Evolutionary conservation across 2,329 filamentous ascomycete genomes (phyloP).

Genomic region (Colletotrichum caudatum): DNA sequence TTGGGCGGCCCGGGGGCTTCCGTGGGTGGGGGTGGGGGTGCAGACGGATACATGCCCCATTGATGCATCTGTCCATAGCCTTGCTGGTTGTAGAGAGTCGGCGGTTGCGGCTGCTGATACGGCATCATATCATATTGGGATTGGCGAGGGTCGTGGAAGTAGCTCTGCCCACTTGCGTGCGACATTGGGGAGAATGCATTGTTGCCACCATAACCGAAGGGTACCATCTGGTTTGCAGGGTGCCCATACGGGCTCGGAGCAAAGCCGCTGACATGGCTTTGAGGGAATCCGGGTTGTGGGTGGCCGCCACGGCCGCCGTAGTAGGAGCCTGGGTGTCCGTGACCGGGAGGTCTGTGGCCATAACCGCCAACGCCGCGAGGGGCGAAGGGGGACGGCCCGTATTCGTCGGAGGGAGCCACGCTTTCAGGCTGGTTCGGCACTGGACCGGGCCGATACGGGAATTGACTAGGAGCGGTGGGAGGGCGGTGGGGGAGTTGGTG

Average conservation of each 20-base stretch:
- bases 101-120: constrained; percentile 54
- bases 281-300: constrained; percentile 55
- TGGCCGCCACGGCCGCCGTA: constrained; percentile 47
- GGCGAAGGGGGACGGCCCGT: constrained; percentile 54
- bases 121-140: constrained; percentile 64
- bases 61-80: constrained; percentile 50
- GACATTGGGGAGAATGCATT: constrained; percentile 61
- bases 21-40: constrained; percentile 56
- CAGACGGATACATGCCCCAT: constrained; percentile 56
- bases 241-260: constrained; percentile 50
- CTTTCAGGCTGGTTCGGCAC: constrained; percentile 68
- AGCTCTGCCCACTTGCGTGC: constrained; percentile 54
- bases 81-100: constrained; percentile 49
- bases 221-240: constrained; percentile 59
- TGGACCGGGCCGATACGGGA: constrained; percentile 57
- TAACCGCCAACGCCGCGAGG: constrained; percentile 39
- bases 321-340: constrained; percentile 45
- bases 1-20: constrained; percentile 54
- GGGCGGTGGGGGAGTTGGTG: background rate
- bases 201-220: constrained; percentile 54
- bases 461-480: constrained; percentile 37
- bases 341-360: constrained; percentile 41
- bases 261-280: constrained; percentile 61
- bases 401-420: constrained; percentile 75
- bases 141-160: constrained; percentile 55